Evolutionary conservation across 108 stramenopile genomes (phyloP).

Genomic region (Heterococcus sp.): DNA sequence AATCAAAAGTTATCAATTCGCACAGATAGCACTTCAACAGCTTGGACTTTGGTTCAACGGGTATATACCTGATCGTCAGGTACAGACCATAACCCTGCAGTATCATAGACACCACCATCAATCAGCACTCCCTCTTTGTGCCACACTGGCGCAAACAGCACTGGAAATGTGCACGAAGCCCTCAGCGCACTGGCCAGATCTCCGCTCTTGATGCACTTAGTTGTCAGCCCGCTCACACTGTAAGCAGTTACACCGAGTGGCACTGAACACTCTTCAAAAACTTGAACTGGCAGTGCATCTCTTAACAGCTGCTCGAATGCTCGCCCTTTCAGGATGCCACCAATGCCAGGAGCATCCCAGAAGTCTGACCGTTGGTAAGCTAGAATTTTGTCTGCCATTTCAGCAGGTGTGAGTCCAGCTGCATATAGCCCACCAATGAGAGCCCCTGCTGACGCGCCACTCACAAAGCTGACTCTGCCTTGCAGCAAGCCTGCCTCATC

Average conservation of each 20-base stretch:
- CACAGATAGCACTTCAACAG: neutral
- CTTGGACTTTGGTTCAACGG: neutral
- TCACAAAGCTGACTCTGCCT: slow-evolving; percentile 23
- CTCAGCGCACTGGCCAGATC: slow-evolving; percentile 14
- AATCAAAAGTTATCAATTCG: neutral
- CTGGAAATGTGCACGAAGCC: slow-evolving; percentile 32
- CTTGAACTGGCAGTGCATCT: slow-evolving; percentile 2
- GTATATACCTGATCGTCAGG: neutral
- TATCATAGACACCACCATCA: slow-evolving; percentile 26
- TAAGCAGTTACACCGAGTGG: slow-evolving; percentile 26
- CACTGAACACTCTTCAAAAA: slow-evolving; percentile 29
- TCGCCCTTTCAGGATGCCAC: slow-evolving; percentile 17
- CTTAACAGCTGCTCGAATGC: slow-evolving; percentile 27
- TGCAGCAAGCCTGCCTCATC: slow-evolving; percentile 22
- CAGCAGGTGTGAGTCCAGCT: slow-evolving; percentile 13
- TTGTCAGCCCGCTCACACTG: slow-evolving; percentile 6
- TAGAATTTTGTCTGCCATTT: slow-evolving; percentile 22
- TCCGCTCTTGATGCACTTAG: neutral
- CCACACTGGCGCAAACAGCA: slow-evolving; percentile 30
- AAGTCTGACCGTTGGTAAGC: slow-evolving; percentile 27
- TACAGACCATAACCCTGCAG: slow-evolving; percentile 7
- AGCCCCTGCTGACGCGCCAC: slow-evolving; percentile 36
- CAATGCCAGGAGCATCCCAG: slow-evolving; percentile 36
- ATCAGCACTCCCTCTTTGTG: slow-evolving; percentile 18
- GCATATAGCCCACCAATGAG: slow-evolving; percentile 35